Evolutionary conservation across 306 rosid species (phyloP), one percentile per base, ranked within the genome.

Genomic region (Castanea mollissima): DNA sequence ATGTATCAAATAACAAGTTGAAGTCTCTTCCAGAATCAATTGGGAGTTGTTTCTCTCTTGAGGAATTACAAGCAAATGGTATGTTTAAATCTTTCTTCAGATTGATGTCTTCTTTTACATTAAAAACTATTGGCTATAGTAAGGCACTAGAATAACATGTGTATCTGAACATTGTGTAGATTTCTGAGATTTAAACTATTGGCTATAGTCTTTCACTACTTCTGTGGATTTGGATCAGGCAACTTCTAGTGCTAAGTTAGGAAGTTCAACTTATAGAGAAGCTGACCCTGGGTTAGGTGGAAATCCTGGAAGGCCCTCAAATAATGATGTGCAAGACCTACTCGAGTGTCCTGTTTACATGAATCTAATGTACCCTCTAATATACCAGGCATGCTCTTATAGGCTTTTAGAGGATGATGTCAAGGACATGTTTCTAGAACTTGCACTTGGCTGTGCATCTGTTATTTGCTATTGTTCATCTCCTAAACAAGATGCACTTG

Each of bases 401-500:
- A 96, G 99, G 97, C 92, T 70, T 79, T 93, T 96, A 34, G 92
- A 89, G 86, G 90, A 90, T 56, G 99, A 96, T 82, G 89, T 88
- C 54, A 90, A 93, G 85, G 90, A 96, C 81, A 60, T 81, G 63
- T 93, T 96, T 88, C 86, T 93, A 74, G 96, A 93, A 80, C 92
- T 96, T 76, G 98, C 98, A 13, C 77, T 93, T 74, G 96, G 99
- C 57, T 96, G 98, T 59, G 97, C 99, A 74, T 96, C 99, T 35
- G 98, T 96, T 55, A 93, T 96, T 82, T 96, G 99, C 86, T 96
- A 98, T 52, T 93, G 99, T 73, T 93, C 99, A 52, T 96, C 99
- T 79, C 99, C 99, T 67, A 96, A 93, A 84, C 99, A 96, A 87
- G 93, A 96, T 83, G 98, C 98, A 76, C 94, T 93, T 74, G 99